Evolutionary conservation across 1,284 basidiomycete species (phyloP).

Genomic region (Limonomyces culmigenus): DNA sequence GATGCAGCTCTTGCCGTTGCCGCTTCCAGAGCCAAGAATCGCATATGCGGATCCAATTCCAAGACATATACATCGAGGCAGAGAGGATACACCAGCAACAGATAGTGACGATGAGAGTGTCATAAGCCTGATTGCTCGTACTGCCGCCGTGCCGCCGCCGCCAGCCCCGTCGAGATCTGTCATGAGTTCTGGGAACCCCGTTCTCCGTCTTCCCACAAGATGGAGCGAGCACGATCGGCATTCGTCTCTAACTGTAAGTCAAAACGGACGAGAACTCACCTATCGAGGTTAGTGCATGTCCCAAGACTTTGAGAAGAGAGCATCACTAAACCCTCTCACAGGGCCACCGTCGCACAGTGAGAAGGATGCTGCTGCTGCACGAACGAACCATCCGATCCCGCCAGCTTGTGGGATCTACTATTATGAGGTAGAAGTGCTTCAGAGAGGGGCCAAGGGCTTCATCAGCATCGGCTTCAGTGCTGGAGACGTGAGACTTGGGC

Average conservation of each 20-base stretch:
- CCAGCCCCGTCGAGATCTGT: conserved; percentile 4
- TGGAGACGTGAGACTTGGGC: conserved; percentile 39
- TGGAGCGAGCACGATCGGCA: conserved; percentile 61
- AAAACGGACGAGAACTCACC: conserved; percentile 54
- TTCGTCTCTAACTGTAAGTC: conserved; percentile 37
- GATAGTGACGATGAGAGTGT: too few species aligned
- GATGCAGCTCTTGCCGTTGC: conserved; percentile 6
- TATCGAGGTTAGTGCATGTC: conserved; percentile 32
- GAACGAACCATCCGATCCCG: conserved; percentile 62
- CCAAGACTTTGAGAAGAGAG: too few species aligned
- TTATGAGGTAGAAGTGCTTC: conserved; percentile 71
- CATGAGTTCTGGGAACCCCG: conserved; percentile 18
- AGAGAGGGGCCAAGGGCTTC: conserved; percentile 67
- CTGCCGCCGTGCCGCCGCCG: conserved; percentile 12
- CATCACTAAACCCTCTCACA: too few species aligned
- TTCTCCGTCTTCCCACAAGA: conserved; percentile 51
- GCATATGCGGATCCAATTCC: too few species aligned
- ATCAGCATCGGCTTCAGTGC: conserved; percentile 60
- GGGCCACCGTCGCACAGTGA: conserved; percentile 44
- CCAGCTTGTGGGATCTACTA: conserved; percentile 79
- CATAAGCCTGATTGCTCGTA: conserved; percentile 4
- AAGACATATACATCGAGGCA: conserved; percentile 14
- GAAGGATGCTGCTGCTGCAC: conserved; percentile 67
- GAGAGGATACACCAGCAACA: conserved; percentile 14
- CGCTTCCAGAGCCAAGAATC: conserved; percentile 11